Conservation (phyloP, 2,329 filamentous ascomycete species). For the Claviceps fusiformis region DNA sequence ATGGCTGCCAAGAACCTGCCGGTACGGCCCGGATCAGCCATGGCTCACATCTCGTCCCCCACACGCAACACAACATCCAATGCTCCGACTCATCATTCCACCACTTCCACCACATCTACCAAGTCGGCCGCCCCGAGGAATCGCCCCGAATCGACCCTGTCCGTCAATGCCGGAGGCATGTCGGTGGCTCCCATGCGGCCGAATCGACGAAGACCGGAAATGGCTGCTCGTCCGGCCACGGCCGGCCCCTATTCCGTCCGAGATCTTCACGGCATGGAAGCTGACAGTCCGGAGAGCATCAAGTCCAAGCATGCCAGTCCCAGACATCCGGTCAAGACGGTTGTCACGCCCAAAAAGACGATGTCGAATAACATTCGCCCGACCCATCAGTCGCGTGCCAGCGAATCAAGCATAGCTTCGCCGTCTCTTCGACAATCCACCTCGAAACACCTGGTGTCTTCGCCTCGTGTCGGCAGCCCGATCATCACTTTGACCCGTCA, state of each 20-base stretch:
- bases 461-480: constrained; percentile 27
- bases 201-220: constrained; percentile 42
- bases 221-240: constrained; percentile 46
- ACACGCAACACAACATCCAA: constrained; percentile 26
- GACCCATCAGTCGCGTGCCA: constrained; percentile 34
- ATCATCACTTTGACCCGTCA: constrained; percentile 20
- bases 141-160: constrained; percentile 29
- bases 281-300: constrained; percentile 31
- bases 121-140: constrained; percentile 25
- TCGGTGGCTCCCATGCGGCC: constrained; percentile 52
- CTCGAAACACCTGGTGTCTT: constrained; percentile 23
- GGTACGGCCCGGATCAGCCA: constrained; percentile 46
- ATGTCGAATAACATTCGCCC: constrained; percentile 28
- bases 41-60: constrained; percentile 44
- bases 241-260: constrained; percentile 53
- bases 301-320: constrained; percentile 35
- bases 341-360: constrained; percentile 39
- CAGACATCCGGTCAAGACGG: constrained; percentile 26
- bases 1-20: constrained; percentile 37
- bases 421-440: constrained; percentile 22
- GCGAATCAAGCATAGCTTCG: constrained; percentile 36
- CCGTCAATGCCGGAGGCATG: constrained; percentile 40
- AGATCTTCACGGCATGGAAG: constrained; percentile 26
- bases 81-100: constrained; percentile 16
- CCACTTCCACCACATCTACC: constrained; percentile 10